Evolutionary conservation across 495 filamentous ascomycete genomes (phyloP), one percentile per base, ranked within the genome.

Genomic region (Xylaria intraflava): DNA sequence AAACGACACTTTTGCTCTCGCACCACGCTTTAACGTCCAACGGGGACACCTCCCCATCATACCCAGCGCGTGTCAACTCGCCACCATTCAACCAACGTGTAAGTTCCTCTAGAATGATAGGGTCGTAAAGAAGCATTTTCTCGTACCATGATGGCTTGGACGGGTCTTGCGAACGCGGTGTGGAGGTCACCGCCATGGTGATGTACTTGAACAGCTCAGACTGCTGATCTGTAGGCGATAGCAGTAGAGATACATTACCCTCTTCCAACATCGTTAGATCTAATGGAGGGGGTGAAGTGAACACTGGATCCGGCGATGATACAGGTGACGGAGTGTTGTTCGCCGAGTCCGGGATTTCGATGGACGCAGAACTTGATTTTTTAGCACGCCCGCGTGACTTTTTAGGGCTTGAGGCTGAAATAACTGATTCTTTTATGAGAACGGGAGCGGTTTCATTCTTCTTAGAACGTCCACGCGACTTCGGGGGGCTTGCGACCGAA

Each of bases 111-210:
- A 96, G 64, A 0, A 93, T 75, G 35, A 98, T 86, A 0, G 94
- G 90, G 57, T 97, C 92, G 65, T 92, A 97, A 70, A 96, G 83
- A 16, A 97, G 75, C 42, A 98, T 96, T 67, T 90, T 92, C 72
- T 96, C 86, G 49, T 94, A 75, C 85, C 88, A 96, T 6, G 77
- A 88, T 10, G 80, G 83, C 29, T 71, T 66, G 23, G 53, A 51
- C 5, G 69, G 73, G 62, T 78, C 72, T 38, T 64, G 78, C 14
- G 74, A 80, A 51, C 61, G 78, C 26, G 72, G 76, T 55, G 69
- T 72, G 7, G 64, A 67, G 6, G 62, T 79, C 36, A 95, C 74
- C 6, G 85, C 83, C 35, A 74, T 71, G 2, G 85, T 88, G 49
- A 95, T 89, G 55, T 78, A 74, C 7, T 58, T 59, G 59, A 83